Evolutionary conservation across 1,284 basidiomycete species (phyloP), one percentile per base, ranked within the genome.

Genomic region (Pseudozyma tsukubaensis): DNA sequence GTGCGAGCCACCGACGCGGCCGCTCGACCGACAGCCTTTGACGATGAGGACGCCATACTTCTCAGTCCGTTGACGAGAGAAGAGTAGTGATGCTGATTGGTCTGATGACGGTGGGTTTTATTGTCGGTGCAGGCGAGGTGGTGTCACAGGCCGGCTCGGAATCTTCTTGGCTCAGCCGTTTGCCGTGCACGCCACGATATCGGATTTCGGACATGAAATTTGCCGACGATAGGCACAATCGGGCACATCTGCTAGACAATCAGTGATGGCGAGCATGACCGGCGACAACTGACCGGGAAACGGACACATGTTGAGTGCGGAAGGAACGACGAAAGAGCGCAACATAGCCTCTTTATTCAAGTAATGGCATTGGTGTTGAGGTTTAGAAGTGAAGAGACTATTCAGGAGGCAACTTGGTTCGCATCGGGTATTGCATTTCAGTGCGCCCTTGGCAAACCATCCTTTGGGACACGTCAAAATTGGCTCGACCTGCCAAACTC

Each of bases 121-220:
- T n/a, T n/a, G n/a, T n/a, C n/a, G n/a, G n/a, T n/a, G n/a, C 9
- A 11, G 47, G 8, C 35, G 45, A 54, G 47, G 42, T 34, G 24
- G 21, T 43, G n/a, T 18, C n/a, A 18, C 11, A 8, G 42, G 9
- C 42, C 42, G 42, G n/a, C 10, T 18, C 42, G 16, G 47, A 34
- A n/a, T 63, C 67, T 70, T 64, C 67, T 70, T 49, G 52, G 57
- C 60, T 56, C 52, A 60, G 59, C 66, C n/a, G 21, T 34, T 67
- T 39, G 51, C 55, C 55, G 55, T 59, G 50, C 42, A 54, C 45
- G 36, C 47, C 59, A 59, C 44, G 24, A 5, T 16, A 18, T 54
- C 66, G 67, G 61, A 70, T 64, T 24, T 58, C 67, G 61, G 67
- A 64, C 19, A 49, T 49, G 39, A 56, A 60, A 57, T 57, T 60